Evolutionary conservation across 1,284 basidiomycete genomes (phyloP), one percentile per base, ranked within the genome.

Genomic region (Tilletia horrida): DNA sequence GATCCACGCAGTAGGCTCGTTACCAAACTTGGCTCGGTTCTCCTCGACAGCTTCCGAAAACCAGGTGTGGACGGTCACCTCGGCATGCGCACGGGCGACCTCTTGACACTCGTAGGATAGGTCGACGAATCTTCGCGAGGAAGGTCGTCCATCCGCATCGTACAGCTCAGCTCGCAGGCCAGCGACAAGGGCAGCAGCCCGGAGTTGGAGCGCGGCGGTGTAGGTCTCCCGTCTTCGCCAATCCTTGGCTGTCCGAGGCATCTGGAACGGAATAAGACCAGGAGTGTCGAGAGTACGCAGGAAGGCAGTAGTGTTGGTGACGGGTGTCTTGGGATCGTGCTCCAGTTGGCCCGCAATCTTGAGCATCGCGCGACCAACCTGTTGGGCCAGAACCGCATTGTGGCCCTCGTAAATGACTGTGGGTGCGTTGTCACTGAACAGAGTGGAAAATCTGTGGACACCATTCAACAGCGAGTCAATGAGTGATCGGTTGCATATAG

Each of bases 341-440:
- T 75, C 71, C 18, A 78, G 67, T 59, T 76, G 74, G 44, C 69
- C 69, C 9, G 67, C 50, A 64, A 72, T 72, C 76, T 79, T 79
- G 68, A 79, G 71, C 73, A 76, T 76, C 6, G 76, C 77, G 3
- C 77, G 70, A 2, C 76, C 77, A 11, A 79, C 76, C 61, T 79
- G 77, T 44, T 73, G 73, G 29, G 71, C 71, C 3, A 79, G 73
- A 0, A 79, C 76, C 35, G 72, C 75, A 67, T 79, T 79, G 63
- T 72, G 70, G 35, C 71, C 71, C 63, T 72, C 71, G 67, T 72
- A 72, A 2, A 70, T 72, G 25, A 72, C 71, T 1, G 65, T 57
- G 14, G 71, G 71, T 11, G 66, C 66, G 31, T 72, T 61, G 63
- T 68, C 63, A 21, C 67, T 44, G 61, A 72, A 68, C 3, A 72